These are phyloP conservation scores for Eucalyptus polybractea DNA, from an alignment of 345 rosid species.

Conservation along the genomic window DNA sequence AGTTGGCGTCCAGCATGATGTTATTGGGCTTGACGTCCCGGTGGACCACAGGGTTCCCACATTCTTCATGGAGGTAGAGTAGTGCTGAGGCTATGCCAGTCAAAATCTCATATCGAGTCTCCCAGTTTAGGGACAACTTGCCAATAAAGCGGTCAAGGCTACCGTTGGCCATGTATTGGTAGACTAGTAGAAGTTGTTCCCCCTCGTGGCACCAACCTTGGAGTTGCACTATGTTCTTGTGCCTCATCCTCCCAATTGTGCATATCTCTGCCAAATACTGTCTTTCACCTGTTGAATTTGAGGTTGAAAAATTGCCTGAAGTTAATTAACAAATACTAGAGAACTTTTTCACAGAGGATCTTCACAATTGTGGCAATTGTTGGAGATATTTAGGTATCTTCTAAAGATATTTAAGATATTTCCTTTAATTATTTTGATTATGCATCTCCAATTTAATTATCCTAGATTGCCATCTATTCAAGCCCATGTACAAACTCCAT, in stretches of 20 bases:
- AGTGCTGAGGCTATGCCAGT: constrained; percentile 25
- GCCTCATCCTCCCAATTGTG: constrained; percentile 29
- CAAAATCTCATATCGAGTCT: constrained; percentile 12
- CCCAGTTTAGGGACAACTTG: constrained; percentile 10
- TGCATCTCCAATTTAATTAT: no score
- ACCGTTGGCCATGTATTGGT: constrained; percentile 29
- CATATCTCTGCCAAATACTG: constrained; percentile 26
- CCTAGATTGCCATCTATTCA: no score
- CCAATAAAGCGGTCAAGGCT: constrained; percentile 31
- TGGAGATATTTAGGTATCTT: no score
- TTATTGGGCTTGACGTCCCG: constrained; percentile 28
- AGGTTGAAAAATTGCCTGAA: background rate
- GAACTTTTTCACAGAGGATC: background rate
- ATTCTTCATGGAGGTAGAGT: constrained; percentile 28
- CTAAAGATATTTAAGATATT: no score
- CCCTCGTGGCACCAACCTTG: constrained; percentile 35
- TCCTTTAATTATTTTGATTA: no score
- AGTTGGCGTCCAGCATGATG: constrained; percentile 17
- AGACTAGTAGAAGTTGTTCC: constrained; percentile 18
- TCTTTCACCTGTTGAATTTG: constrained; percentile 10
- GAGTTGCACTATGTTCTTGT: constrained; percentile 31
- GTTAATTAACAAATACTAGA: background rate
- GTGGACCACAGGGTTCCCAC: constrained; percentile 25
- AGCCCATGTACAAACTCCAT: no score
- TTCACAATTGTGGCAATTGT: background rate